Base-by-base conservation (phyloP, 2,329 filamentous ascomycete genomes). In the Byssoonygena ceratinophila region DNA sequence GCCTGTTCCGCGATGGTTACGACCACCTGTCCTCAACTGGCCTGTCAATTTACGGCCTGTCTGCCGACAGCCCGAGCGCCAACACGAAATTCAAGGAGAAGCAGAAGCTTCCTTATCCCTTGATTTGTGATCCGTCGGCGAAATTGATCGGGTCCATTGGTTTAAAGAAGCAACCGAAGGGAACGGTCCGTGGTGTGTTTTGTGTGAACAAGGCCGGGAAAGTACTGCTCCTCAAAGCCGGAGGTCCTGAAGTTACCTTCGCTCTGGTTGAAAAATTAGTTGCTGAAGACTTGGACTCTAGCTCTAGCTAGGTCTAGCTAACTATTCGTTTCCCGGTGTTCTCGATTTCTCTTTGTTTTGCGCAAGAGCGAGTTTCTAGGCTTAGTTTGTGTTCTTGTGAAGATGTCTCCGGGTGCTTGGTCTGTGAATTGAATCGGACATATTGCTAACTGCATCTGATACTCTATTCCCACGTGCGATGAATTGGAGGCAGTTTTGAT, bases 81-180 rank as follows among this genome's bases (percentile, higher is more conserved):
- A 98, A 98, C 74, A 90, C 87, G 22, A 87, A 81, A 43, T 98
- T 97, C 78, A 85, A 88, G 71, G 83, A 82, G 37, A 95, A 94
- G 74, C 87, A 97, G 69, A 87, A 85, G 58, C 79, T 97, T 51
- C 87, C 84, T 4, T 98, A 95, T 69, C 75, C 85, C 32, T 80
- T 98, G 43, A 79, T 98, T 37, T 97, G 90, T 72, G 90, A 98
- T 68, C 79, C 83, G 4, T 71, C 73, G 48, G 80, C 78, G 25
- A 82, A 80, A 1, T 78, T 98, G 54, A 94, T 97, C 62, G 75
- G 69, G 11, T 89, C 89, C 52, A 85, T 97, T 65, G 91, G 90
- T n/a, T 72, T 97, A 59, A 90, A 89, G 74, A 96, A 96, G 74
- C 68, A 75, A 6, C 84, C 85, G 43, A 86, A 82, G 69, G 84